phyloP scores from a whole-genome alignment of 495 filamentous ascomycete genomes.

The Astrothelium subdiscretum region DNA sequence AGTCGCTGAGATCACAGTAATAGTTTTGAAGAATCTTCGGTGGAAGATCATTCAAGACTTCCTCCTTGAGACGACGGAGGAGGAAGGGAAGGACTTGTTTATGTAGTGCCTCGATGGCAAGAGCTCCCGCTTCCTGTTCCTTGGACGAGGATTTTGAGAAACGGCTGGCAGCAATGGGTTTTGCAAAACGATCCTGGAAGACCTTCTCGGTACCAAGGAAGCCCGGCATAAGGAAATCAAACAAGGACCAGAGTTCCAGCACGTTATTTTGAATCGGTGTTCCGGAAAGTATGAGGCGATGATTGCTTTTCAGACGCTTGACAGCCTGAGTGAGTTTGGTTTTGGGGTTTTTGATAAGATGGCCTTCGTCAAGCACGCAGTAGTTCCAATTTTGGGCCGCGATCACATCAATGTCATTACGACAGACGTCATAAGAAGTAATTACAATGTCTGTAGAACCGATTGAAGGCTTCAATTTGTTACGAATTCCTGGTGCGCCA shows the following conservation, averaged over 20 bases:
- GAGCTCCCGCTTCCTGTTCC: conserved; percentile 91
- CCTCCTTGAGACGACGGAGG: conserved; percentile 91
- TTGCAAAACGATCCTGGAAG: conserved; percentile 92
- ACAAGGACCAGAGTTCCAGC: conserved; percentile 95
- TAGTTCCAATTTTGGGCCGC: conserved; percentile 87
- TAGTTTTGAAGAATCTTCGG: conserved; percentile 99
- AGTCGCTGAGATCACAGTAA: conserved; percentile 94
- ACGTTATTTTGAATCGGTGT: conserved; percentile 99
- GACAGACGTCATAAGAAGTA: conserved; percentile 93
- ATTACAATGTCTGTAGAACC: conserved; percentile 79
- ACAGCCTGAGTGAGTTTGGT: conserved; percentile 87
- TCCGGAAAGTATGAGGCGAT: conserved; percentile 89
- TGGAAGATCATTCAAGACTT: conserved; percentile 89
- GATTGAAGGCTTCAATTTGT: conserved; percentile 52
- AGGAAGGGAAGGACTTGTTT: conserved; percentile 97
- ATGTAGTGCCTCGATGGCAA: conserved; percentile 93
- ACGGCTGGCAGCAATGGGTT: conserved; percentile 88
- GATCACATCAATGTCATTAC: conserved; percentile 84
- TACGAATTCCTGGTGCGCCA: conserved; percentile 70
- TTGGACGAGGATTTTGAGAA: conserved; percentile 95
- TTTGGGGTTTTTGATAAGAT: conserved; percentile 96
- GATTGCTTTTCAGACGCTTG: conserved; percentile 77
- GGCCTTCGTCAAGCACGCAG: conserved; percentile 90
- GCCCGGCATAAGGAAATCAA: conserved; percentile 98
- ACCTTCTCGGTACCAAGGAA: conserved; percentile 98